Conservation (phyloP, 2,329 filamentous ascomycete species). For the Podosphaera xanthii region DNA sequence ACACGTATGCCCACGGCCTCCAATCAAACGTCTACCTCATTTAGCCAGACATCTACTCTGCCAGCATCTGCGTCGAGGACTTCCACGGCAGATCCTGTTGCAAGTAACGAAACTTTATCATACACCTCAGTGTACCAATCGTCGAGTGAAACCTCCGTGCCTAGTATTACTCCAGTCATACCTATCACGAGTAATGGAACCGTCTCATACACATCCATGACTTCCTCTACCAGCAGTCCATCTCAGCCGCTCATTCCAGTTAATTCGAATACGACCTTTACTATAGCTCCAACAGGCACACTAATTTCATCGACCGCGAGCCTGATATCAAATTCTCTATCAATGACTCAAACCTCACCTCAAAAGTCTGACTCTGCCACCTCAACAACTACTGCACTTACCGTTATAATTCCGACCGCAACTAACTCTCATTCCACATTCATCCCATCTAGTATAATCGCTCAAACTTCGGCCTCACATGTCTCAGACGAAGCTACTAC, state of each 20-base stretch:
- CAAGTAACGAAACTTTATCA: neutral
- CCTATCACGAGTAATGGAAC: neutral
- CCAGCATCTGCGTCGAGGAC: neutral
- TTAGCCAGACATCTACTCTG: neutral
- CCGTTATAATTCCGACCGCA: conserved; percentile 8
- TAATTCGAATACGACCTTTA: neutral
- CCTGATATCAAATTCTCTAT: neutral
- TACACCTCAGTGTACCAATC: neutral
- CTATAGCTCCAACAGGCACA: neutral
- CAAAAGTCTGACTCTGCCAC: conserved; percentile 16
- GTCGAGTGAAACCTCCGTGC: neutral
- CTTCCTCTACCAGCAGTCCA: neutral
- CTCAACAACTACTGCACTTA: conserved; percentile 2
- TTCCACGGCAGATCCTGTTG: neutral
- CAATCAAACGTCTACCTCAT: neutral
- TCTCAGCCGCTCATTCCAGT: neutral
- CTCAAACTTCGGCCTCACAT: conserved; percentile 7
- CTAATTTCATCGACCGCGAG: neutral
- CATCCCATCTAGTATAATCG: conserved; percentile 12
- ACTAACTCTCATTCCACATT: conserved; percentile 11
- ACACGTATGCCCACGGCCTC: neutral
- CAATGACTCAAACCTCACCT: conserved; percentile 51
- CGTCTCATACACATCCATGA: neutral
- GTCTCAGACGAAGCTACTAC: conserved; percentile 4
- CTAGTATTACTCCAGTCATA: too few species aligned